Evolutionary conservation across 2,329 filamentous ascomycete genomes (phyloP), one percentile per base, ranked within the genome.

Genomic region (Aspergillus vadensis): DNA sequence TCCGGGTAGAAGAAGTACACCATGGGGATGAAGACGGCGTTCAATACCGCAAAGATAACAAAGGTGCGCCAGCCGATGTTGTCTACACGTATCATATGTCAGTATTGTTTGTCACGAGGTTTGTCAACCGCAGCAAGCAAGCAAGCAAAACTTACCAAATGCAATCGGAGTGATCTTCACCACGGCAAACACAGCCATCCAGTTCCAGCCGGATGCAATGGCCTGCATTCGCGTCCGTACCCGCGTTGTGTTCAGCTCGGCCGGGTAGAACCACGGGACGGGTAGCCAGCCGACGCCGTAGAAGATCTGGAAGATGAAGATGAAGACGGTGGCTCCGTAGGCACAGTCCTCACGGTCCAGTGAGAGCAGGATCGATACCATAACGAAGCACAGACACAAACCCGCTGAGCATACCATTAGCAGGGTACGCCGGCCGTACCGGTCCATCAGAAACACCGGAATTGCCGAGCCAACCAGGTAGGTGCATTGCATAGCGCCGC

Each of bases 1-100:
- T 89, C 86, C 0, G 86, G 86, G 3, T 88, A 87, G 67, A 86
- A 82, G 69, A 86, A 86, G 77, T 83, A 89, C 47, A 88, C 83
- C 49, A 87, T 86, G 0, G 79, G 79, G 15, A 82, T 74, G 60
- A 70, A 68, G 9, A 59, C 49, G 17, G 56, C 53, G 60, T 63
- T 70, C 9, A 71, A 63, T 19, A 63, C 53, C 0, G 70, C 68
- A 38, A 72, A 72, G 39, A 72, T 73, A 32, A 72, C 69, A 39
- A 72, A 74, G 4, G 69, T 72, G 50, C 62, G 61, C 70, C 68
- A 72, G 15, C 64, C 65, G 48, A 76, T 72, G 30, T 75, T 77
- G 2, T 69, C 66, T 61, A 69, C 69, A 5, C 51, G 6, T 5
- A 14, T 36, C 12, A 14, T 36, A 58, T 0, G 57, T 69, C 12